Evolutionary conservation across 768 basidiomycete species (phyloP).

Genomic region (Solioccasus polychromus): DNA sequence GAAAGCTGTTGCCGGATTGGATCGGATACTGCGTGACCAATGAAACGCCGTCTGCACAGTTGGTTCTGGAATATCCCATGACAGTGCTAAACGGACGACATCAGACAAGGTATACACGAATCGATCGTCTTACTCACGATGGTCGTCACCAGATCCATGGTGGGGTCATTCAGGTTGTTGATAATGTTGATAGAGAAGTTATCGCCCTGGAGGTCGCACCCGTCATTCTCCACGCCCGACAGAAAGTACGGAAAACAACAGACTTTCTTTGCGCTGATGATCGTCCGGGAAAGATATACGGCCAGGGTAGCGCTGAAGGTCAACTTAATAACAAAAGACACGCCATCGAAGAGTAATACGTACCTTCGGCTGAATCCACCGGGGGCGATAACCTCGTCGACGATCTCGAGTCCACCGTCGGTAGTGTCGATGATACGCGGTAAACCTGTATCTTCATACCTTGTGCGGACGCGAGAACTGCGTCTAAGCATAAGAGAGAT

Average conservation of each 20-base stretch:
- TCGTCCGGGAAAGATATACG: slow-evolving; percentile 45
- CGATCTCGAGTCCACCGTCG: slow-evolving; percentile 34
- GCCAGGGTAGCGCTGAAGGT: slow-evolving; percentile 41
- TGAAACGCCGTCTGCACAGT: slow-evolving; percentile 39
- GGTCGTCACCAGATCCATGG: slow-evolving; percentile 35
- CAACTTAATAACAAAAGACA: not conserved
- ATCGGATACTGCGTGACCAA: slow-evolving; percentile 49
- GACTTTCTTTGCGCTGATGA: slow-evolving; percentile 44
- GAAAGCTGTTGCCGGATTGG: slow-evolving; percentile 34
- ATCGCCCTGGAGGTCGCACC: slow-evolving; percentile 26
- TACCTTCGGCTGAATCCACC: slow-evolving; percentile 46
- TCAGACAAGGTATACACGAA: not conserved
- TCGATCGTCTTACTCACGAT: slow-evolving; percentile 30
- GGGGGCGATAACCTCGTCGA: slow-evolving; percentile 44
- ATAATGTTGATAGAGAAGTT: slow-evolving; percentile 37
- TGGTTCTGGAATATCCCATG: slow-evolving; percentile 35
- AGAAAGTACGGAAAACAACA: not conserved
- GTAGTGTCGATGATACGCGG: slow-evolving; percentile 21
- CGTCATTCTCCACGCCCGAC: not conserved
- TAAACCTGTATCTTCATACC: slow-evolving; percentile 1
- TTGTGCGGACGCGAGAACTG: not conserved
- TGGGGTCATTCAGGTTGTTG: slow-evolving; percentile 30
- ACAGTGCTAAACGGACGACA: slow-evolving; percentile 28
- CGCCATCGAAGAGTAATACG: slow-evolving; percentile 2
- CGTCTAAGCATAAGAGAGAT: slow-evolving; percentile 16